Evolutionary conservation across 768 basidiomycete genomes (phyloP).

Genomic region (Pisolithus sp.): DNA sequence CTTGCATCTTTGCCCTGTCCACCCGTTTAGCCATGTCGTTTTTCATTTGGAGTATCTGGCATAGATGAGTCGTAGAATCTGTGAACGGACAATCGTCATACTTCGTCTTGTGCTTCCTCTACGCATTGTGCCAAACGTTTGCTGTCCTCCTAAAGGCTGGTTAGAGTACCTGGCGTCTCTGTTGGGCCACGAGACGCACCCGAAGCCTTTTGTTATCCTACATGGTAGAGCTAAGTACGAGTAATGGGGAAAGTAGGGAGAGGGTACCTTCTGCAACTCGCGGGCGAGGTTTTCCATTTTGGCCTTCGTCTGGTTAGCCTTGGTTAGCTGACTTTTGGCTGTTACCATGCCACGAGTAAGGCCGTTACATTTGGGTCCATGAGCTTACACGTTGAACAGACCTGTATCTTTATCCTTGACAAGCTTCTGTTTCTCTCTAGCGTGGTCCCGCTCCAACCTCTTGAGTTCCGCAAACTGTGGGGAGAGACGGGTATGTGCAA

Average conservation of each 20-base stretch:
- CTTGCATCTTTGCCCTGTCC: conserved; percentile 72
- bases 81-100: conserved; percentile 19
- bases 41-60: conserved; percentile 76
- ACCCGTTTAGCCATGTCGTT: conserved; percentile 73
- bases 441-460: conserved; percentile 79
- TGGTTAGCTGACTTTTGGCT: conserved; percentile 83
- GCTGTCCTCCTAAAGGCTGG: conserved; percentile 63
- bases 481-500: conserved; percentile 17
- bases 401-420: conserved; percentile 88
- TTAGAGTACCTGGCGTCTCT: conserved; percentile 14
- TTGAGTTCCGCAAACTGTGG: conserved; percentile 82
- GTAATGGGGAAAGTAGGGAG: conserved; percentile 5
- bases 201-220: conserved; percentile 88
- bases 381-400: conserved; percentile 25
- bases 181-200: conserved; percentile 38
- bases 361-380: conserved; percentile 5
- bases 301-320: conserved; percentile 81
- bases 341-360: conserved; percentile 9
- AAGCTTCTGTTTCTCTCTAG: conserved; percentile 88
- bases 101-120: conserved; percentile 86
- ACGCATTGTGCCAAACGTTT: conserved; percentile 73
- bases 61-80: background rate
- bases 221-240: conserved; percentile 10
- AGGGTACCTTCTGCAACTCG: conserved; percentile 76
- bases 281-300: conserved; percentile 89